Percentiles rank a stretch among this genome's conserved stretches.
Evolutionary conservation across 2,329 filamentous ascomycete genomes (phyloP).

Genomic region (Chaetomiaceae sp.): DNA sequence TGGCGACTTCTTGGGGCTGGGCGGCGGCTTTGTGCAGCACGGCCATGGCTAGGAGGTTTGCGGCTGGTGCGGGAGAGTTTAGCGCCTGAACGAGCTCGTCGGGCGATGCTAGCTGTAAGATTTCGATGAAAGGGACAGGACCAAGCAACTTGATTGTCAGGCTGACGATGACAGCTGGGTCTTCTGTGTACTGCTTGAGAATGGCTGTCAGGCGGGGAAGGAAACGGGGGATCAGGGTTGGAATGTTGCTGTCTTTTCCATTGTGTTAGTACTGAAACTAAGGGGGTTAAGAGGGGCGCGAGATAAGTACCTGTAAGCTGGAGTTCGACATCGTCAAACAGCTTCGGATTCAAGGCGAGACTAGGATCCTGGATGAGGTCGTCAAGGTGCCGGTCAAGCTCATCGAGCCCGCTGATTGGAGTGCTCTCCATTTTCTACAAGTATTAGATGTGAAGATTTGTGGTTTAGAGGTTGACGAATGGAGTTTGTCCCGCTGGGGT

Average conservation of each 20-base stretch:
- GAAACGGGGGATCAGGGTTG: slow-evolving; percentile 47
- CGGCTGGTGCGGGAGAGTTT: slow-evolving; percentile 49
- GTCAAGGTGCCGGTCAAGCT: slow-evolving; percentile 52
- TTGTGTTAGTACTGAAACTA: neutral
- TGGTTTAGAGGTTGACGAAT: no score
- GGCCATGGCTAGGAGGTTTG: slow-evolving; percentile 54
- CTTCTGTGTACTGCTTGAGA: slow-evolving; percentile 47
- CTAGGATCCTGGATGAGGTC: slow-evolving; percentile 43
- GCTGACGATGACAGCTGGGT: slow-evolving; percentile 48
- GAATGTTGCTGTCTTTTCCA: slow-evolving; percentile 46
- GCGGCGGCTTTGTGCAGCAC: slow-evolving; percentile 53
- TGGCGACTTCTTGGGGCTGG: slow-evolving; percentile 45
- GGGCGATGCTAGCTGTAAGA: slow-evolving; percentile 49
- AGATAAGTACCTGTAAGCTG: slow-evolving; percentile 48
- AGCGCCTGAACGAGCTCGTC: slow-evolving; percentile 50
- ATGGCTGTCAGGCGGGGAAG: slow-evolving; percentile 52
- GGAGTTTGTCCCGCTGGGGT: no score
- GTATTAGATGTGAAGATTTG: no score
- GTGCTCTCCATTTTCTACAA: slow-evolving; percentile 35
- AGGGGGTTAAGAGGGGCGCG: neutral
- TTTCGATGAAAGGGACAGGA: slow-evolving; percentile 49
- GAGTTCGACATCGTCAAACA: slow-evolving; percentile 57
- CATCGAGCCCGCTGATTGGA: slow-evolving; percentile 49
- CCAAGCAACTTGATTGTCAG: slow-evolving; percentile 53
- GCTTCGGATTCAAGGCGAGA: slow-evolving; percentile 41